Base-by-base conservation (phyloP, 2,329 filamentous ascomycete genomes). In the Nannizzia gypsea region DNA sequence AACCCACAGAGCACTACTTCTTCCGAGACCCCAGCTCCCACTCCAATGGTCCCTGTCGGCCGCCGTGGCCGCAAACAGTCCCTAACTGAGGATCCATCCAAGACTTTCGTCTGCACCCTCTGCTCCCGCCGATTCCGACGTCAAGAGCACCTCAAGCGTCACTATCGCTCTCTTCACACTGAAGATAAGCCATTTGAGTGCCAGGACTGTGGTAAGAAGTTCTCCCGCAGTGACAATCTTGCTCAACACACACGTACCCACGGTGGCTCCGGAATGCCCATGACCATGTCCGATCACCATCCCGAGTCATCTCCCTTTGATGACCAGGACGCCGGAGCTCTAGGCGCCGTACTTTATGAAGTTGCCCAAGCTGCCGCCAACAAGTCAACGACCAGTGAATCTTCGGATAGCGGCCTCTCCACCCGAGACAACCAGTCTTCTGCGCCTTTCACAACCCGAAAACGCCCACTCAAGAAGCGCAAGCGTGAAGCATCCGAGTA, bases 161-260 rank as follows among this genome's bases (percentile, higher is more conserved):
- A 99, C 80, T 96, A 96, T 81, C 87, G 93, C 67, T 97, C 93
- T 61, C 89, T 99, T 55, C 93, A 99, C 81, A 99, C 93, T 1
- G 87, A 95, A 71, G 93, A 97, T 73, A 99, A 97, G 85, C 93
- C 93, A 3, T 99, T 97, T 69, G 90, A 95, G 78, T 99, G 93
- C 81, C 83, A 85, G 66, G 92, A 99, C 78, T 99, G 93, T 70
- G 92, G 93, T 68, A 99, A 99, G 87, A 96, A 95, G 80, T 99
- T 97, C 78, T 97, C 92, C 20, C 87, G 93, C 68, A 95, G 89
- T 67, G 93, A 99, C 77, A 99, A 99, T 80, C 83, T 99, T 15
- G 89, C 90, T 24, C 93, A 99, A 77, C 93, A 99, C 73, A 87
- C 93, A 64, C 85, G 93, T 64, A 99, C 93, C 3, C 93, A 99